Evolutionary conservation across 1,284 basidiomycete species (phyloP), one percentile per base, ranked within the genome.

Genomic region (Thecaphora frezii): DNA sequence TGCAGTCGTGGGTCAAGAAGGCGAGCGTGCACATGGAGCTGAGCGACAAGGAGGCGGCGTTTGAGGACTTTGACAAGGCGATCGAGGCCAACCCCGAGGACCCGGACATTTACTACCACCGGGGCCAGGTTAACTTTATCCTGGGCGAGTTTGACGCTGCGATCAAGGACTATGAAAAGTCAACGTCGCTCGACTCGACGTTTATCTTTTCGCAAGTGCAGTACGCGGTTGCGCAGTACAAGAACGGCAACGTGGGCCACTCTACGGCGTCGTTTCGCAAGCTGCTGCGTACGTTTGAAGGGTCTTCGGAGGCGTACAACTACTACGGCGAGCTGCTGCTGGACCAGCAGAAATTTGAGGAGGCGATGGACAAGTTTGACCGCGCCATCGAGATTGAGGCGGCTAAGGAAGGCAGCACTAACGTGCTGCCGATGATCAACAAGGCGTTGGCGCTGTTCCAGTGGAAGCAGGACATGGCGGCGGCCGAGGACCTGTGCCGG

Each of bases 1-100:
- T 91, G 0, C 94, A 97, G 81, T 89, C 87, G 66, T 87, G 91
- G 83, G 93, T 99, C 70, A 98, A 98, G 85, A 89, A 98, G 71
- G 96, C 96, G 9, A 91, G 89, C 71, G 93, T 98, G 43, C 85
- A 96, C 81, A 97, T 98, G 93, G 96, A 98, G 80, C 88, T 96
- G 67, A 67, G 69, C 42, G 73, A 76, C 50, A 65, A 68, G 55
- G 82, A 85, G 24, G 86, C 86, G 63, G 90, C 93, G 1, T 93
- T 97, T 81, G 85, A 88, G 65, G 91, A 90, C 80, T 97, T 97
- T 79, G 91, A 94, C 54, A 84, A 88, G 58, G 96, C 96, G 1
- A 89, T 93, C 74, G 84, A 85, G 77, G 85, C 89, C 68, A 88
- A 97, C 75, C 80, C 88, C 5, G 82, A 87, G 48, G 93, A 98